These are phyloP conservation scores for Cystofilobasidium capitatum DNA, from an alignment of 768 basidiomycete genomes.

Conservation along the genomic window DNA sequence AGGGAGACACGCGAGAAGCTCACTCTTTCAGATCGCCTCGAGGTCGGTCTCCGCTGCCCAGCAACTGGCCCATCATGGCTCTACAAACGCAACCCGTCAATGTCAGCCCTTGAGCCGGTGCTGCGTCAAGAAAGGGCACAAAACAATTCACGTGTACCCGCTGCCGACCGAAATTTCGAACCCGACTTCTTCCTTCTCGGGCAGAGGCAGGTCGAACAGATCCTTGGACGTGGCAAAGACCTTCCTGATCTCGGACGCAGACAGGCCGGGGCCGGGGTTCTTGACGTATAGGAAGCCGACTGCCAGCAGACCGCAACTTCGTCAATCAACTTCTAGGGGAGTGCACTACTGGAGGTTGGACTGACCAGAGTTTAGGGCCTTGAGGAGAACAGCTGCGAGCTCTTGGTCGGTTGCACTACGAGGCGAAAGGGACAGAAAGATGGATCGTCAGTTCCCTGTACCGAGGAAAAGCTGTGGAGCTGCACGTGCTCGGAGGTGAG, in stretches of 20 bases:
- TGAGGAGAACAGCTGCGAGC: not conserved
- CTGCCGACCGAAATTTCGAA: constrained; percentile 1
- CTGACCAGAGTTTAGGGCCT: not conserved
- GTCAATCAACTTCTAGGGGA: too few relatives aligned
- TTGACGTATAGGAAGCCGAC: constrained; percentile 10
- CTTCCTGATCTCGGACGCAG: not conserved
- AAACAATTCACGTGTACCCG: not conserved
- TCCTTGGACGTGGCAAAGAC: not conserved
- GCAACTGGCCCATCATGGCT: constrained; percentile 8
- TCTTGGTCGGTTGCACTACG: not conserved
- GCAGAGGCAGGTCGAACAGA: constrained; percentile 2
- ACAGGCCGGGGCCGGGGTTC: not conserved
- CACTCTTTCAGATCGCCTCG: constrained; percentile 12
- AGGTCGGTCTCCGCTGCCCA: not conserved
- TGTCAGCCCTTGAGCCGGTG: too few relatives aligned
- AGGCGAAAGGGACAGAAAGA: not conserved
- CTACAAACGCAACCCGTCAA: not conserved
- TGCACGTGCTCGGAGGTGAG: not conserved
- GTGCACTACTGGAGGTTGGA: too few relatives aligned
- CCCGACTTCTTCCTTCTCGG: constrained; percentile 1
- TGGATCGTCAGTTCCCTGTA: too few relatives aligned
- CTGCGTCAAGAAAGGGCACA: not conserved
- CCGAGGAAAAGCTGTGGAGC: not conserved
- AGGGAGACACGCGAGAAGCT: not conserved
- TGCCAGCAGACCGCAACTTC: too few relatives aligned